These are phyloP conservation scores for Exophiala dermatitidis DNA, from an alignment of 2,329 filamentous ascomycete genomes.

Conservation along the genomic window DNA sequence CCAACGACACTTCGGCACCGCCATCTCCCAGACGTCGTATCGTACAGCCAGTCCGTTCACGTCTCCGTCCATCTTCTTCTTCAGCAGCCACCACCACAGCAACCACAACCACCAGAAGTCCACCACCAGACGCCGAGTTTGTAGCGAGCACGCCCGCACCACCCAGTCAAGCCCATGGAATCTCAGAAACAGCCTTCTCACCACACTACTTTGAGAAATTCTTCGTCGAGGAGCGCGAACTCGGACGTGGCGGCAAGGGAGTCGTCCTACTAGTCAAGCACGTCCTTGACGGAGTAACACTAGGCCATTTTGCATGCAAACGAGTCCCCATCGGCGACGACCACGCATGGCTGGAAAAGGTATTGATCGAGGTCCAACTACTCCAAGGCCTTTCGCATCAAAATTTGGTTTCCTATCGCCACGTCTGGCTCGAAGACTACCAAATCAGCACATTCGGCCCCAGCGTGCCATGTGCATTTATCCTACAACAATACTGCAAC, in stretches of 20 bases:
- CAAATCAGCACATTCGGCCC: slow-evolving; percentile 80
- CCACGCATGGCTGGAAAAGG: slow-evolving; percentile 90
- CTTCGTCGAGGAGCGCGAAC: slow-evolving; percentile 78
- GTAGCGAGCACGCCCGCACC: slow-evolving; percentile 40
- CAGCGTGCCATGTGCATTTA: slow-evolving; percentile 88
- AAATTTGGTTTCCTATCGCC: slow-evolving; percentile 91
- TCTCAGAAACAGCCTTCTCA: slow-evolving; percentile 79
- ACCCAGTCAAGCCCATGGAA: slow-evolving; percentile 51
- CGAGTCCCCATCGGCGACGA: slow-evolving; percentile 92
- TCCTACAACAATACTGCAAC: slow-evolving; percentile 96
- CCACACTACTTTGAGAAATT: slow-evolving; percentile 89
- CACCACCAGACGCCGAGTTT: slow-evolving; percentile 47
- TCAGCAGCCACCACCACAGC: not conserved
- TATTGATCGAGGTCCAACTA: slow-evolving; percentile 86
- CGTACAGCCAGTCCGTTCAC: slow-evolving; percentile 42
- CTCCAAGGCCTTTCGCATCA: slow-evolving; percentile 87
- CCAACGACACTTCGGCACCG: slow-evolving; percentile 41
- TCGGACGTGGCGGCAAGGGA: slow-evolving; percentile 87
- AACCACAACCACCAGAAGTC: slow-evolving; percentile 26
- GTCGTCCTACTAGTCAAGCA: slow-evolving; percentile 92
- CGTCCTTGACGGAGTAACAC: slow-evolving; percentile 75
- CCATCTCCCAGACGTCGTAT: slow-evolving; percentile 45
- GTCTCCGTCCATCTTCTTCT: slow-evolving; percentile 13
- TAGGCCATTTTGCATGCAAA: slow-evolving; percentile 94
- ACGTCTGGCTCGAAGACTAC: slow-evolving; percentile 92